Evolutionary conservation across 1,139 yeast species (phyloP).

Genomic region (Spencermartinsiella ligniputridi): DNA sequence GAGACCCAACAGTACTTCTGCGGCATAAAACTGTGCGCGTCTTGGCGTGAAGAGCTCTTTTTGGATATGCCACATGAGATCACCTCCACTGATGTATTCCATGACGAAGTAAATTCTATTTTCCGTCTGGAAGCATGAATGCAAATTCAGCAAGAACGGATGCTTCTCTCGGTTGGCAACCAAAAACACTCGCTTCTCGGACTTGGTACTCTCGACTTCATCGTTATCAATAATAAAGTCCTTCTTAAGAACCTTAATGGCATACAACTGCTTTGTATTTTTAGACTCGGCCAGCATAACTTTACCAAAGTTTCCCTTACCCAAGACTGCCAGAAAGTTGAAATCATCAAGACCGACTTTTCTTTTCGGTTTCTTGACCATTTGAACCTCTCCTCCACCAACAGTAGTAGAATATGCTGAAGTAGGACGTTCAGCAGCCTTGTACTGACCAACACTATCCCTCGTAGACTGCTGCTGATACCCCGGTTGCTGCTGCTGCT

Average conservation of each 20-base stretch:
- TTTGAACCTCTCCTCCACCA: conserved; percentile 13
- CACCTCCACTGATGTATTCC: conserved; percentile 98
- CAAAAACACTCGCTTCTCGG: conserved; percentile 87
- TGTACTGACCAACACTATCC: not conserved
- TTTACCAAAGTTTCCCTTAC: conserved; percentile 97
- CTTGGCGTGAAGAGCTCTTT: conserved; percentile 82
- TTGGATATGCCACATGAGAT: conserved; percentile 98
- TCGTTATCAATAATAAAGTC: conserved; percentile 93
- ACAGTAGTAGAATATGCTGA: conserved; percentile 19
- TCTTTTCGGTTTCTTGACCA: conserved; percentile 34
- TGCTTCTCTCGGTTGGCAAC: conserved; percentile 87
- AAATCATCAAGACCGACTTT: conserved; percentile 94
- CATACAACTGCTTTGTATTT: conserved; percentile 73
- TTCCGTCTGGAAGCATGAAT: conserved; percentile 96
- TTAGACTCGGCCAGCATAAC: conserved; percentile 95
- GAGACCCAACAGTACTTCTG: conserved; percentile 86
- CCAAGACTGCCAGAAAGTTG: conserved; percentile 87
- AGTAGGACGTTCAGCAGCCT: conserved; percentile 5
- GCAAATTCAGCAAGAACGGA: conserved; percentile 86
- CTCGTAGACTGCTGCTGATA: conserved; percentile 13
- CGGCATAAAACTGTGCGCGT: conserved; percentile 95
- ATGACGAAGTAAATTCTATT: conserved; percentile 95
- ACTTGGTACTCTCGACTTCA: conserved; percentile 90
- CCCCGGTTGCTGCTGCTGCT: conserved; percentile 25
- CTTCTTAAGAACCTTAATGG: conserved; percentile 91